Evolutionary conservation across 495 filamentous ascomycete species (phyloP), one percentile per base, ranked within the genome.

Genomic region (Hypoxylon rickii): DNA sequence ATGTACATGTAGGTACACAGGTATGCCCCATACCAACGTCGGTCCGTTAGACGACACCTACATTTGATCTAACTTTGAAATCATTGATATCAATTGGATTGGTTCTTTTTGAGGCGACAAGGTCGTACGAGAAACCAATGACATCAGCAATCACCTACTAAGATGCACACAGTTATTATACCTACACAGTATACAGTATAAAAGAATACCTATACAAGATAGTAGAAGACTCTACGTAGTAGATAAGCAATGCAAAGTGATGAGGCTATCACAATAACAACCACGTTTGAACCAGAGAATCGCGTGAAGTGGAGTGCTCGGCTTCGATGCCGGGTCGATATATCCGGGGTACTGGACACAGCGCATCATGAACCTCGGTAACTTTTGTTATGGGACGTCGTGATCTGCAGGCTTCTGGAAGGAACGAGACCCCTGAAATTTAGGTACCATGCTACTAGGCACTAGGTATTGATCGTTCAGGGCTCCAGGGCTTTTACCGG

Each of bases 301-400:
- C 54, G 51, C 18, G 44, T 58, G 50, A 59, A 19, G 55, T 51
- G 55, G 55, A 55, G 45, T 54, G 17, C 39, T 49, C 39, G 42
- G 59, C 48, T 51, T 43, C 29, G 54, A 46, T 41, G 40, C 49
- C 40, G 44, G 40, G 26, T 44, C 37, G 33, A 29, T 55, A 19
- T 55, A 26, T 44, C 61, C 55, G 55, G 55, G 55, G 41, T 48
- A 36, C 20, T 63, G 8, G 61, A 49, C 55, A 53, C 40, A 50
- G 44, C 2, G 20, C 32, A 45, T 15, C 15, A n/a, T 54, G 54
- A 53, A 31, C 60, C 60, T 64, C 60, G 60, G 60, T 40, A 63
- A 63, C 31, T 54, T 1, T 11, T 45, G 18, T 51, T 62, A 11
- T 58, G 47, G 42, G 31, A 46, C 26, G 22, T n/a, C 21, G 33